Conservation (phyloP, 139 green algal genomes). For the Coelastrella sp. region DNA sequence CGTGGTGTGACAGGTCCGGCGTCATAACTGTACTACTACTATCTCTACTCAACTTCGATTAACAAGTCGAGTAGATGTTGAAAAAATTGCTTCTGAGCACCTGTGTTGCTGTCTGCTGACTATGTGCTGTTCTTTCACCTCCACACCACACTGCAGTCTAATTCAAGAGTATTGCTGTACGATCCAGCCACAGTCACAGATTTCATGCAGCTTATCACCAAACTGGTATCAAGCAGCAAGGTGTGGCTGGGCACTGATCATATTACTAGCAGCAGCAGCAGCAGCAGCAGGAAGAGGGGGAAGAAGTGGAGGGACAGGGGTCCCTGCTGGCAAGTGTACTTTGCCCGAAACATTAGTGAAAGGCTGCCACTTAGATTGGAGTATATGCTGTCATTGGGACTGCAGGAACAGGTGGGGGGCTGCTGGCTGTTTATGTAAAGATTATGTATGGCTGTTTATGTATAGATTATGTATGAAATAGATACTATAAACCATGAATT, state of each 20-base stretch:
- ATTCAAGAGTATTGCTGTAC: not conserved
- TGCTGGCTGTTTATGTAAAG: no score
- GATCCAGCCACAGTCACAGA: not conserved
- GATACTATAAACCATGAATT: no score
- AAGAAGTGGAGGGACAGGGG: not conserved
- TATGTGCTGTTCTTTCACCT: not conserved
- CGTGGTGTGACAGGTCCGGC: no score
- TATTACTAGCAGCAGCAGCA: not conserved
- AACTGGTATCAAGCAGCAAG: not conserved
- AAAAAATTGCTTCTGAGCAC: no score
- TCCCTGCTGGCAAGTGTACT: constrained; percentile 7
- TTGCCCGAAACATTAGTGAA: not conserved
- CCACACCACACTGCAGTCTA: not conserved
- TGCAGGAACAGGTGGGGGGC: constrained; percentile 22
- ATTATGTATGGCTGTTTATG: no score
- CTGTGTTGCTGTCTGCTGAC: no score
- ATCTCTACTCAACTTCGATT: no score
- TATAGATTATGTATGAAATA: no score
- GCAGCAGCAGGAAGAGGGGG: not conserved
- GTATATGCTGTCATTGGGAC: constrained; percentile 15
- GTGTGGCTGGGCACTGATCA: not conserved
- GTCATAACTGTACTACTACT: no score
- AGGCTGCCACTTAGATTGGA: constrained; percentile 25
- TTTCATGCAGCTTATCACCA: not conserved
- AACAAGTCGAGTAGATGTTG: no score